Evolutionary conservation across 1,284 basidiomycete species (phyloP), one percentile per base, ranked within the genome.

Genomic region (Ustilago lituana): DNA sequence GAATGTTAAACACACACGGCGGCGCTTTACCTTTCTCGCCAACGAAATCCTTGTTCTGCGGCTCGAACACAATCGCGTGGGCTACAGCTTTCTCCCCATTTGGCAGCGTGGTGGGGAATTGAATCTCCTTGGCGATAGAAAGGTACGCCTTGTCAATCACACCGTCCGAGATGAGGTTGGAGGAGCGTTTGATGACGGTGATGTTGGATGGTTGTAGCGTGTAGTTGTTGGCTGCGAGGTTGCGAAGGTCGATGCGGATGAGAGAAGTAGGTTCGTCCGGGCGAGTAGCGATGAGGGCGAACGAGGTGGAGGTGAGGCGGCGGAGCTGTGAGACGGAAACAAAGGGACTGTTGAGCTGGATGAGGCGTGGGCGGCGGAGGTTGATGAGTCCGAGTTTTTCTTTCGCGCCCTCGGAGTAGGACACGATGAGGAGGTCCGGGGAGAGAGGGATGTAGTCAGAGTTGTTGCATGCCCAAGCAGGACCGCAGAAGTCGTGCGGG

Each of bases 21-120:
- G 90, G 89, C 19, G 85, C 85, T 75, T 89, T 87, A 2, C 84
- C 85, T 0, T 78, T 73, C 4, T 85, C 81, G 0, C 85, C 87
- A 1, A 76, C 65, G 73, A 87, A 90, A 0, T 84, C 80, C 0
- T 87, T 87, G 67, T 90, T 91, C 22, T 83, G 84, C 0, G 90
- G 90, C 4, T 86, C 83, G 61, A 88, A 89, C 66, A 85, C 88
- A 14, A 90, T 79, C 5, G 87, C 86, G 77, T 90, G 74, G 0
- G 74, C 76, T 0, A 50, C 39, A 1, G 77, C 51, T 2, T 36
- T 35, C 39, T 26, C 23, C 32, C 77, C 82, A 48, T 49, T 50
- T 1, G 75, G 64, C 5, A 74, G 57, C 1, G 49, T 63, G 1
- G 77, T 79, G 7, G 78, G 78, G 40, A 78, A 80, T 15, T 74